Conservation (phyloP, 495 filamentous ascomycete genomes). For the Hyaloscypha hepaticicola region DNA sequence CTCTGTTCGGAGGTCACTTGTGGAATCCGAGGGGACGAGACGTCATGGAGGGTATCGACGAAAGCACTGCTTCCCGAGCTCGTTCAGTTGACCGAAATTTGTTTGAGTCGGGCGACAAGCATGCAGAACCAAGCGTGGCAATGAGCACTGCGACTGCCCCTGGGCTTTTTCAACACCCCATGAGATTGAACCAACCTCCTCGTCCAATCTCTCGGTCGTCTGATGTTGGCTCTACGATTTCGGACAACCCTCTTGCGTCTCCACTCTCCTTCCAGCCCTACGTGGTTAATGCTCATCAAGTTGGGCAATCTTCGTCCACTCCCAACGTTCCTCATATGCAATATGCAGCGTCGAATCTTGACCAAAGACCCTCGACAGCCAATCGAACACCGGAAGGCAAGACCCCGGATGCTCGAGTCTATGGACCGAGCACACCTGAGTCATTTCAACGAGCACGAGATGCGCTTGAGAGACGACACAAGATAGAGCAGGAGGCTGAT, state of each 20-base stretch:
- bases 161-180: slow-evolving; percentile 27
- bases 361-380: slow-evolving; percentile 28
- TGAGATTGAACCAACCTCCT: slow-evolving; percentile 17
- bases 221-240: slow-evolving; percentile 18
- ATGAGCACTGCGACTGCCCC: slow-evolving; percentile 38
- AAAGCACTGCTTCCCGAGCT: slow-evolving; percentile 41
- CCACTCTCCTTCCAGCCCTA: slow-evolving; percentile 39
- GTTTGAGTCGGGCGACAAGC: slow-evolving; percentile 56
- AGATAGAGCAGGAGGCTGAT: slow-evolving; percentile 26
- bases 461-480: slow-evolving; percentile 28
- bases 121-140: slow-evolving; percentile 51
- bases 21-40: slow-evolving; percentile 27
- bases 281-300: slow-evolving; percentile 39
- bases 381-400: slow-evolving; percentile 30
- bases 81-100: slow-evolving; percentile 57
- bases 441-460: slow-evolving; percentile 33
- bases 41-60: slow-evolving; percentile 33
- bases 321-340: slow-evolving; percentile 42
- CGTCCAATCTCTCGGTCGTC: slow-evolving; percentile 24
- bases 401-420: slow-evolving; percentile 34
- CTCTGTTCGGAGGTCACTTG: slow-evolving; percentile 52
- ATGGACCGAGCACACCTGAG: slow-evolving; percentile 28
- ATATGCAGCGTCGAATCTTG: slow-evolving; percentile 28
- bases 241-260: slow-evolving; percentile 34
- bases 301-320: slow-evolving; percentile 43